Base-by-base conservation (phyloP, 164 flowering plant species). In the Macadamia integrifolia region DNA sequence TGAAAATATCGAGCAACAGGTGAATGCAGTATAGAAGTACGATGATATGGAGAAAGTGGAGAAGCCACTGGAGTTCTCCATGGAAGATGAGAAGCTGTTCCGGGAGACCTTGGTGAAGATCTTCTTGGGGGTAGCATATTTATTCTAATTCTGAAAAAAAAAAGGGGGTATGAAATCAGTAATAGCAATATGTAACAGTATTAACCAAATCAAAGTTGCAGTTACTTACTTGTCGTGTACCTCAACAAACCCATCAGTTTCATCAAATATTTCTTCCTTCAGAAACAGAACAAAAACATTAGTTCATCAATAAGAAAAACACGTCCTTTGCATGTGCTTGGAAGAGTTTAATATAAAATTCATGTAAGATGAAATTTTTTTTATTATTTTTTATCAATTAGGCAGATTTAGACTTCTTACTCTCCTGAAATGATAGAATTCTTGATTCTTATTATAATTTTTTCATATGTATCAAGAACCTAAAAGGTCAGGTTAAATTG, bases 241-340 rank as follows among this genome's bases (percentile, higher is more conserved):
- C 14, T 83, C 87, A 58, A 83, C 78, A 60, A 78, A 84, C n/a
- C 76, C 84, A 74, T 89, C 92, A 0, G 95, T 89, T 67, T 89
- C 95, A 64, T 87, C 92, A 57, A 78, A 72, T 66, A 89, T 89
- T 44, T 83, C 86, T 64, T 80, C 90, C 92, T 89, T 43, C 75
- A 76, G 29, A 58, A 56, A 56, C 31, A 78, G 28, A 66, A 65
- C 6, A 13, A 17, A 64, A 50, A n/a, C 13, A 55, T 14, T 28
- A 63, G n/a, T 11, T 65, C 1, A 18, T 23, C 17, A 2, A 6
- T 4, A 8, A 7, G 46, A 3, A 40, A 13, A 49, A 28, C 35
- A 14, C 43, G 23, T 18, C 8, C 40, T 4, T 35, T 35, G 40
- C 40, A 35, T 35, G 4, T 35, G 40, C 4, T 1, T 35, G 40